A percentile compares a stretch with the other conserved stretches of the same genome.
These are phyloP conservation scores for Chlorociboria aeruginascens DNA, from an alignment of 495 filamentous ascomycete species.

Conservation along the genomic window DNA sequence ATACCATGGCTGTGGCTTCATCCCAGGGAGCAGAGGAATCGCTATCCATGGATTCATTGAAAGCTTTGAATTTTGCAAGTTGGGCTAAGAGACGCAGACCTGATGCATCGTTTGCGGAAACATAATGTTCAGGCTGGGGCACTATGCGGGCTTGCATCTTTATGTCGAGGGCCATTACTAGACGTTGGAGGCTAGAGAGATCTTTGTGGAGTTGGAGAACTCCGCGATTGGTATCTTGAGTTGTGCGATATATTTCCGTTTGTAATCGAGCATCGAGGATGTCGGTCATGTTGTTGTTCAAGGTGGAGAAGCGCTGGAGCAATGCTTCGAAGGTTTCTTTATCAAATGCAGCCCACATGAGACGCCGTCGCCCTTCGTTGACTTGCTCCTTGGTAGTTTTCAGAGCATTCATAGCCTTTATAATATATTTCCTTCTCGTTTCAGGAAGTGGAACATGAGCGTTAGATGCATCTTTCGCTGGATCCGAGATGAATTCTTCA, in stretches of 20 bases:
- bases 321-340: conserved; percentile 30
- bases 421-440: conserved; percentile 27
- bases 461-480: conserved; percentile 4
- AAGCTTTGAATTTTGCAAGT: conserved; percentile 36
- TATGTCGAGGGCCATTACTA: conserved; percentile 25
- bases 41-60: conserved; percentile 31
- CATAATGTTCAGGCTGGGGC: conserved; percentile 18
- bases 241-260: conserved; percentile 30
- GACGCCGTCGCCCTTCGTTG: conserved; percentile 18
- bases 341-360: conserved; percentile 32
- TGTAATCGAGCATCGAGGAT: conserved; percentile 32
- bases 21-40: conserved; percentile 19
- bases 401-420: conserved; percentile 27
- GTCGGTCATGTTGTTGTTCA: conserved; percentile 35
- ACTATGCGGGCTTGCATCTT: conserved; percentile 6
- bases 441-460: conserved; percentile 20
- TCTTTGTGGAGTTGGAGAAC: conserved; percentile 32
- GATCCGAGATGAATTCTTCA: conserved; percentile 2
- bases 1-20: conserved; percentile 10
- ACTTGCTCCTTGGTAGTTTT: conserved; percentile 9
- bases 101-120: conserved; percentile 21
- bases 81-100: conserved; percentile 21
- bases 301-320: conserved; percentile 24
- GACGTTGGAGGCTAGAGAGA: conserved; percentile 26
- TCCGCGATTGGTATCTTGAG: conserved; percentile 33